Percentiles rank a stretch among this genome's conserved stretches.
Conservation (phyloP, 163 green algal genomes). For the Chlorella variabilis region DNA sequence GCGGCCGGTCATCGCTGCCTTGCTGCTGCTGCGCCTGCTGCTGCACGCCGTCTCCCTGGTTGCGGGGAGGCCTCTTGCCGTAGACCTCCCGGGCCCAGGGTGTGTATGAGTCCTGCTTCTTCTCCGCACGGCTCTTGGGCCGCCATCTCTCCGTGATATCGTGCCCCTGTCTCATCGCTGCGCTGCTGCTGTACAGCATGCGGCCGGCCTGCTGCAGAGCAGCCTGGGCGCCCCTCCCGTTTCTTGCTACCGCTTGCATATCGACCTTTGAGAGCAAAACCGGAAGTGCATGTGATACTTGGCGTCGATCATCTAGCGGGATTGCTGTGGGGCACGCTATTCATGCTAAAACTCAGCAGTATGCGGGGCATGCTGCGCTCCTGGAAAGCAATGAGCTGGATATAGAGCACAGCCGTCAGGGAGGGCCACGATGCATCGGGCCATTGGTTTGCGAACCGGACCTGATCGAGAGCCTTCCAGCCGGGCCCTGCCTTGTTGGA, state of each 20-base stretch:
- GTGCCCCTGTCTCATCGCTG: neutral
- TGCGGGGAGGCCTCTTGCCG: neutral
- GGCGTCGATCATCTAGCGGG: too few species aligned
- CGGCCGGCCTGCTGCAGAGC: neutral
- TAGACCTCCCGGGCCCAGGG: slow-evolving; percentile 8
- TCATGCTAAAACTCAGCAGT: too few species aligned
- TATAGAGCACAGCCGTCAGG: too few species aligned
- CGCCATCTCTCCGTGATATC: too few species aligned
- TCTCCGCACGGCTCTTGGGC: neutral
- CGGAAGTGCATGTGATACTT: too few species aligned
- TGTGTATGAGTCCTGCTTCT: neutral
- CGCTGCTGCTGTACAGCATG: neutral
- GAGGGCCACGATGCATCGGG: too few species aligned
- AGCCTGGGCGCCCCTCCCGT: neutral
- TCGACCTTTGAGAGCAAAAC: neutral
- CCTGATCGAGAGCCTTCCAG: too few species aligned
- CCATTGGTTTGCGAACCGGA: too few species aligned
- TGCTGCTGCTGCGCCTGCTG: neutral
- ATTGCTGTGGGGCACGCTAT: too few species aligned
- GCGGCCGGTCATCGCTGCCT: neutral
- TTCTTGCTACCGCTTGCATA: neutral
- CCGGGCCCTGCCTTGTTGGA: too few species aligned
- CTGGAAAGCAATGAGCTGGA: too few species aligned
- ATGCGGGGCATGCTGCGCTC: too few species aligned
- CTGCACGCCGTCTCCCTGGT: neutral